Evolutionary conservation across 768 basidiomycete species (phyloP).

Genomic region (Boletus pseudopeckii): DNA sequence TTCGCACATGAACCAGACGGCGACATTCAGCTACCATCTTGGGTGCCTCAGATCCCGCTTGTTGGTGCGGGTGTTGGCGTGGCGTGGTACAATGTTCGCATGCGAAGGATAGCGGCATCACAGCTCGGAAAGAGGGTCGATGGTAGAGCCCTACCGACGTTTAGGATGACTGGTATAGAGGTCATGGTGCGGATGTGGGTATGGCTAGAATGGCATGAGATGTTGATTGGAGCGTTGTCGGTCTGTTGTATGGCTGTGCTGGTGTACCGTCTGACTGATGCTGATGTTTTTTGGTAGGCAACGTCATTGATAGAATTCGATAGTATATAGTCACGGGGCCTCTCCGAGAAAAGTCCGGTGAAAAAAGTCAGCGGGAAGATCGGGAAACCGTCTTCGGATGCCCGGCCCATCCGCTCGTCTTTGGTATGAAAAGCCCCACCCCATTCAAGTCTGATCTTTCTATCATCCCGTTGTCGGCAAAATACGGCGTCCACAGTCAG

Average conservation of each 20-base stretch:
- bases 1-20: slow-evolving; percentile 40
- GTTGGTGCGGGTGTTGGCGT: slow-evolving; percentile 61
- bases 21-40: slow-evolving; percentile 17
- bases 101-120: slow-evolving; percentile 46
- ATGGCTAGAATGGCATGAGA: slow-evolving; percentile 32
- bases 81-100: slow-evolving; percentile 65
- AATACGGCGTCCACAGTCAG: slow-evolving; percentile 49
- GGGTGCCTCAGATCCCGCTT: slow-evolving; percentile 49
- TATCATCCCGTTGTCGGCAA: slow-evolving; percentile 43
- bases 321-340: not conserved
- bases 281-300: not conserved
- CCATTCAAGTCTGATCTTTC: not conserved
- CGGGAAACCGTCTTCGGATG: not conserved
- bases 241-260: slow-evolving; percentile 3
- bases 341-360: slow-evolving; percentile 4
- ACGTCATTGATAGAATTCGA: not conserved
- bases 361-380: not conserved
- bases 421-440: not conserved
- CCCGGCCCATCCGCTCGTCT: not conserved
- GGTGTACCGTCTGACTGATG: not conserved
- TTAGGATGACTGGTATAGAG: slow-evolving; percentile 34
- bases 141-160: slow-evolving; percentile 14
- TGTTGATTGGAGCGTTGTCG: not conserved
- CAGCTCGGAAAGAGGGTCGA: slow-evolving; percentile 1
- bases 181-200: slow-evolving; percentile 47